Evolutionary conservation across 73 alveolate species (phyloP).

Genomic region (Uronychia binucleata): DNA sequence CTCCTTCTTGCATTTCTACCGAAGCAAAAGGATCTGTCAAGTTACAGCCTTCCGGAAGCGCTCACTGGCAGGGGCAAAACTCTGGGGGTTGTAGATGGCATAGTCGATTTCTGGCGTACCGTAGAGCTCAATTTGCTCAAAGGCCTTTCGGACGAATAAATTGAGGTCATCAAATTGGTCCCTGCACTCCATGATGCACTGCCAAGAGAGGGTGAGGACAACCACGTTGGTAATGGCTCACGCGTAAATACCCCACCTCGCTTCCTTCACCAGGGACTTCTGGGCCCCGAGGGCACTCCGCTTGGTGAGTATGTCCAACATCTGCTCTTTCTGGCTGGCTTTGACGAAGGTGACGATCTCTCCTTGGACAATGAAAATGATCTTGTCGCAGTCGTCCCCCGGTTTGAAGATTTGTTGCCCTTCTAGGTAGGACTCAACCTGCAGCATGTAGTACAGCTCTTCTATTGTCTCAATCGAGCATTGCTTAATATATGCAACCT

Average conservation of each 20-base stretch:
- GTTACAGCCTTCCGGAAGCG: background rate
- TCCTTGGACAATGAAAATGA: conserved; percentile 10
- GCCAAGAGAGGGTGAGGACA: background rate
- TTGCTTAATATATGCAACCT: conserved; percentile 7
- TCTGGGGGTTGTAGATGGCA: background rate
- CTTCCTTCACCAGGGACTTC: background rate
- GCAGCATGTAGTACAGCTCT: background rate
- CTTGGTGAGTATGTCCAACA: background rate
- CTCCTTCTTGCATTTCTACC: background rate
- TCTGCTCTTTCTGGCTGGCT: background rate
- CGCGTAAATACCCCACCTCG: background rate
- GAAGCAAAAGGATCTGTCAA: background rate
- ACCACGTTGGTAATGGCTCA: background rate
- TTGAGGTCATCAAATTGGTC: background rate
- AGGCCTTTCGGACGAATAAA: background rate
- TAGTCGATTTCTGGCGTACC: background rate
- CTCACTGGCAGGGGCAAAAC: background rate
- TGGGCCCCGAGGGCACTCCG: background rate
- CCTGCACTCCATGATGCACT: background rate
- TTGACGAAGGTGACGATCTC: background rate
- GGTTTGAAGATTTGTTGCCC: background rate
- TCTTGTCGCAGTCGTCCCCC: conserved; percentile 3
- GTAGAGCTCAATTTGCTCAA: background rate
- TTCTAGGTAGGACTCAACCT: conserved; percentile 4
- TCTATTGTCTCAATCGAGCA: background rate